Percentiles rank a stretch among this genome's conserved stretches.
Conservation (phyloP, 306 rosid species). For the Senna siamea region DNA sequence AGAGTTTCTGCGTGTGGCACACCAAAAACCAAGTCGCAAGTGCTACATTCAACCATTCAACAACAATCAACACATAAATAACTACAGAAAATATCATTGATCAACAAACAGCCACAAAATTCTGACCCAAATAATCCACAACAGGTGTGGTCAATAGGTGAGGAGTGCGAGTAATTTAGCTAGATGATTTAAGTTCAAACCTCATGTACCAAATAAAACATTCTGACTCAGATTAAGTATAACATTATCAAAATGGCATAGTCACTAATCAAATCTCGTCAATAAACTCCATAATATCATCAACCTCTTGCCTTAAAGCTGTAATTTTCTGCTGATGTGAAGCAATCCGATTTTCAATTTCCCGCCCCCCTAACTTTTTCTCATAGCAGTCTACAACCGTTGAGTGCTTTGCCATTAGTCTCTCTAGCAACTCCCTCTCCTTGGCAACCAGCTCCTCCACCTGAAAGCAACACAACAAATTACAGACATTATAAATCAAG, state of each 20-base stretch:
- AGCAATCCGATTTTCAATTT: constrained; percentile 88
- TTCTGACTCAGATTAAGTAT: constrained; percentile 26
- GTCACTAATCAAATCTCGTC: constrained; percentile 57
- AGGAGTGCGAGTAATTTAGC: neutral
- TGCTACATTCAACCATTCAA: neutral
- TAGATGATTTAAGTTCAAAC: neutral
- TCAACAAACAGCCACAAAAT: constrained; percentile 30
- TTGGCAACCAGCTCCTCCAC: constrained; percentile 85
- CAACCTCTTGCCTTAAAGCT: constrained; percentile 79
- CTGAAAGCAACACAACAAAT: constrained; percentile 46
- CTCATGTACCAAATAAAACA: neutral
- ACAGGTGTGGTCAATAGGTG: neutral
- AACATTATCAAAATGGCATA: constrained; percentile 39
- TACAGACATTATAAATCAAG: constrained; percentile 18
- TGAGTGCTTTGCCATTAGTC: constrained; percentile 73
- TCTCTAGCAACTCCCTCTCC: constrained; percentile 91
- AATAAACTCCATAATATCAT: constrained; percentile 77
- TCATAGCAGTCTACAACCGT: constrained; percentile 88
- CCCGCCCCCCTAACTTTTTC: constrained; percentile 86
- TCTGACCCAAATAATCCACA: neutral
- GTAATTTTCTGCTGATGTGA: constrained; percentile 74
- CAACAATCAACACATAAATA: constrained; percentile 15
- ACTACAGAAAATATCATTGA: constrained; percentile 14
- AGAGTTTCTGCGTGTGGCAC: neutral
- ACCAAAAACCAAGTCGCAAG: neutral